Evolutionary conservation across 768 basidiomycete species (phyloP), one percentile per base, ranked within the genome.

Genomic region (Rhizopogon roseolus): DNA sequence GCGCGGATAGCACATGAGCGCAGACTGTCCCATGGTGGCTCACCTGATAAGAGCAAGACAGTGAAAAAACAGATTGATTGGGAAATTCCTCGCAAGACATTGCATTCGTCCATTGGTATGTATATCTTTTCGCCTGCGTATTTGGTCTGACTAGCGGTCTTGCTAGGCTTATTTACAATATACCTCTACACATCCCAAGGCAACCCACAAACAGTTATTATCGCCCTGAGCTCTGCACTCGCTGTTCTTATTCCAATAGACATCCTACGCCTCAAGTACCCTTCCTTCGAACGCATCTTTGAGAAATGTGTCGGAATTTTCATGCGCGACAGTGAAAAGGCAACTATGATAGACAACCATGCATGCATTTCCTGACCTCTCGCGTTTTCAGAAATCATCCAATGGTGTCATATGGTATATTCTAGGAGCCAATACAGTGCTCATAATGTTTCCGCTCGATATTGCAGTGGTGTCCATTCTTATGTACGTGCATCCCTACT

Each of bases 361-460:
- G 39, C 14, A 22, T 48, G 9, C 9, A 25, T 36, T 36, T 36
- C 34, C 22, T 36, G 34, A 25, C 34, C 19, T 36, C 32, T 34
- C 46, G 14, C 25, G 10, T 46, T 13, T 22, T 29, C 57, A 90
- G 84, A 76, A 82, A 64, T 74, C 80, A 29, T 79, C 85, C 9
- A 96, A 97, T 62, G 94, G 94, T 1, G 90, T 94, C 28, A 82
- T 86, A 44, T 96, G 54, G 91, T 97, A 96, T 66, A 85, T 96
- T 54, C 69, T 95, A 25, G 94, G 94, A 16, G 91, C 89, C 57
- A 81, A 90, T 56, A 80, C 85, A 62, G 89, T 84, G 14, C 78
- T 97, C 17, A 70, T 80, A 0, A 70, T 84, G 48, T 89, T 91
- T 63, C 94, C 94, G 2, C 76, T 86, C 45, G 94, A 96, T 64